Evolutionary conservation across 108 stramenopile genomes (phyloP), one percentile per base, ranked within the genome.

Genomic region (Bacterosira constricta): DNA sequence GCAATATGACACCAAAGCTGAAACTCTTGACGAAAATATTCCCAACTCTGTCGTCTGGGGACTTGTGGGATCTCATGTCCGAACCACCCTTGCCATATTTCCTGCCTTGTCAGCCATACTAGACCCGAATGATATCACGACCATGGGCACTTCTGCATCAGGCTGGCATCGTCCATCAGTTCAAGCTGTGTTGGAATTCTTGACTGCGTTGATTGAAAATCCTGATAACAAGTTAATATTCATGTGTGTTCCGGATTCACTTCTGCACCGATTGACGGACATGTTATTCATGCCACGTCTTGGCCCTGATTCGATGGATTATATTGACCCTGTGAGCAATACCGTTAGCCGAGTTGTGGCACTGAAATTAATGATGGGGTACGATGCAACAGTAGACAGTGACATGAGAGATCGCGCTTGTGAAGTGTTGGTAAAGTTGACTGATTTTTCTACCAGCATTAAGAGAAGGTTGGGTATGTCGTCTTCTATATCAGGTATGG

Each of bases 361-460:
- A 10, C 67, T 90, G 42, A 91, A 88, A 45, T 52, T 91, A 25
- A 56, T 81, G 54, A 56, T 62, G 36, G 85, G 89, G 0, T 94
- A 94, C 58, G 93, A 94, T 63, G 76, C 81, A 9, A 84, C 88
- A 5, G 80, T 94, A 9, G 93, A 94, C 54, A 83, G 86, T 23
- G 90, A 94, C 51, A 13, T 94, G 20, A 86, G 93, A 45, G 93
- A 94, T 78, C 86, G 93, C 32, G 65, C 86, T 17, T 77, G 91
- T 38, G 90, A 91, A 60, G 71, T 94, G 2, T 70, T 94, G 45
- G 87, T 88, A 26, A 87, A 85, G 29, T 63, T 90, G 25, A 63
- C 90, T 66, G 87, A 86, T 26, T 57, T 93, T 51, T 80, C 86
- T 27, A 75, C 89, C 11, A 62, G 61, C 38, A 79, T 82, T 53